Conservation (phyloP, 1,284 basidiomycete genomes). For the Ganoderma resinaceum region DNA sequence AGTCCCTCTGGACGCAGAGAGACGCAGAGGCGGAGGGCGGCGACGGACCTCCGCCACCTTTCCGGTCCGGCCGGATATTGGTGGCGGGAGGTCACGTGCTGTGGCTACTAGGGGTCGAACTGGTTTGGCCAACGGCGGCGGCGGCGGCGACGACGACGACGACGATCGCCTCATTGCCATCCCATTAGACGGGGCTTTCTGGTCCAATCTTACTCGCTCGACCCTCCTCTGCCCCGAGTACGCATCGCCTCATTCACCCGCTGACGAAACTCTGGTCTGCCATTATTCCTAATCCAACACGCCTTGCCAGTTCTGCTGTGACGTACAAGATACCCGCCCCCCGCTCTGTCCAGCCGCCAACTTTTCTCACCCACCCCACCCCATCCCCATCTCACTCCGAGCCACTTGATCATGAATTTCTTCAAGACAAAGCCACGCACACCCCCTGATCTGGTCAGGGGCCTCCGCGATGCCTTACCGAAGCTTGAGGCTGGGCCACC, state of each 20-base stretch:
- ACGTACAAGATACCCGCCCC: slow-evolving; percentile 27
- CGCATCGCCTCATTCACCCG: slow-evolving; percentile 20
- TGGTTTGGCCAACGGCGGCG: slow-evolving; percentile 22
- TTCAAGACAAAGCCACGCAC: slow-evolving; percentile 91
- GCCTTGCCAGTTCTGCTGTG: slow-evolving; percentile 33
- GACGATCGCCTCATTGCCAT: slow-evolving; percentile 9
- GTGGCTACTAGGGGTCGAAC: slow-evolving; percentile 8
- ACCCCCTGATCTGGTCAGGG: slow-evolving; percentile 84
- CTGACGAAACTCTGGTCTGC: slow-evolving; percentile 24
- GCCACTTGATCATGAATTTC: slow-evolving; percentile 77
- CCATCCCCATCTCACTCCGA: background rate
- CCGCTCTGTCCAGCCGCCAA: slow-evolving; percentile 13
- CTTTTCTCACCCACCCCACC: slow-evolving; percentile 14
- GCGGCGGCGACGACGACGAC: slow-evolving; percentile 18
- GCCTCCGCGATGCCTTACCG: slow-evolving; percentile 80
- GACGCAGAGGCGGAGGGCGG: too few relatives aligned
- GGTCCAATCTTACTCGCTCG: background rate
- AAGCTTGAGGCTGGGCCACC: slow-evolving; percentile 78
- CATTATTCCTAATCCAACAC: slow-evolving; percentile 32
- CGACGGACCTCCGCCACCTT: background rate
- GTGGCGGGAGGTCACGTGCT: slow-evolving; percentile 19
- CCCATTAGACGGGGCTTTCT: slow-evolving; percentile 11
- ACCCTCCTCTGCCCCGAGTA: background rate
- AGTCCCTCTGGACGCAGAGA: too few relatives aligned
- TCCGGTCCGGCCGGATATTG: background rate